These are phyloP conservation scores for Phytophthora agathidicida DNA, from an alignment of 352 stramenopile genomes.

Conservation along the genomic window DNA sequence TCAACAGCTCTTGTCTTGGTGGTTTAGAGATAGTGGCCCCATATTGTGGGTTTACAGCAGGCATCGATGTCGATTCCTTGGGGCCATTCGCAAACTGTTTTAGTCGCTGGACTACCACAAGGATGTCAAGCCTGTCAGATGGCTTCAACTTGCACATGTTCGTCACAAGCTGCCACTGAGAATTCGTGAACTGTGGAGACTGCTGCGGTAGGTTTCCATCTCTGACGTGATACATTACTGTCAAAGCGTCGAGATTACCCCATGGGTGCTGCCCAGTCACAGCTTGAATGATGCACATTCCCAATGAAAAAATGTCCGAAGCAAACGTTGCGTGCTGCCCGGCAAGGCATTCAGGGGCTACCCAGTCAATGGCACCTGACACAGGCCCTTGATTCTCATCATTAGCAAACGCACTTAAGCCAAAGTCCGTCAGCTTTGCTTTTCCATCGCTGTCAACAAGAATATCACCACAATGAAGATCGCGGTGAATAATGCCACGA, in stretches of 20 bases:
- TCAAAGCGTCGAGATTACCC: background rate
- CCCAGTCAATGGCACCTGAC: conserved; percentile 2
- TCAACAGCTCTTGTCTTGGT: background rate
- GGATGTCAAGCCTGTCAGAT: background rate
- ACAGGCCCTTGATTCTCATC: background rate
- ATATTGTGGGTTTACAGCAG: background rate
- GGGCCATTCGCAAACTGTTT: conserved; percentile 2
- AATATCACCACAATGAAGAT: conserved; percentile 88
- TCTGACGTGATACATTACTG: background rate
- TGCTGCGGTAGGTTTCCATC: background rate
- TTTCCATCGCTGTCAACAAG: conserved; percentile 58
- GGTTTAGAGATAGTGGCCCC: background rate
- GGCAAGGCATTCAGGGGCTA: conserved; percentile 8
- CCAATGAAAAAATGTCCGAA: conserved; percentile 19
- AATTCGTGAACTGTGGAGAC: background rate
- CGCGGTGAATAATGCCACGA: conserved; percentile 71
- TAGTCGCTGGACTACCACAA: conserved; percentile 7
- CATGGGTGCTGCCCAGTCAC: conserved; percentile 9
- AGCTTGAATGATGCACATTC: conserved; percentile 23
- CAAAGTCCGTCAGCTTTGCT: conserved; percentile 49
- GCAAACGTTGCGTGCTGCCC: background rate
- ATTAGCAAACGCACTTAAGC: conserved; percentile 21
- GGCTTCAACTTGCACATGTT: conserved; percentile 6
- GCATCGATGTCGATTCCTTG: background rate
- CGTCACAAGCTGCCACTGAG: conserved; percentile 3